Percentiles rank a stretch among this genome's conserved stretches.
phyloP scores from a whole-genome alignment of 2,329 filamentous ascomycete genomes.

The Sporothrix luriei region DNA sequence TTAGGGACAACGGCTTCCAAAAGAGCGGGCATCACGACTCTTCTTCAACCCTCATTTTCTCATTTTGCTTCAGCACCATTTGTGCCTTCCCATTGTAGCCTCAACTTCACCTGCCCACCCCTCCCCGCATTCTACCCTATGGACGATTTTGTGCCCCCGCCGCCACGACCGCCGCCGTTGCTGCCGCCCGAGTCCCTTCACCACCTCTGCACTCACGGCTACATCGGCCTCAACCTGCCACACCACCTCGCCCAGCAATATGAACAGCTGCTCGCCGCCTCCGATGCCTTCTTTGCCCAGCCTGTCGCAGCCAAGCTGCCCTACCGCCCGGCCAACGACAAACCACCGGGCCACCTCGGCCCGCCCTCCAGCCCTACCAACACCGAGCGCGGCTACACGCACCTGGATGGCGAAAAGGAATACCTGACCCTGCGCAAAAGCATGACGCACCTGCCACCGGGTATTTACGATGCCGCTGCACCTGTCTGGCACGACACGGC shows the following conservation, averaged over 20 bases:
- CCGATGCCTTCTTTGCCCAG: conserved; percentile 34
- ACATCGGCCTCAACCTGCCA: conserved; percentile 33
- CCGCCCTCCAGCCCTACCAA: conserved; percentile 29
- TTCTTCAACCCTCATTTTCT: background rate
- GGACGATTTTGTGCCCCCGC: conserved; percentile 31
- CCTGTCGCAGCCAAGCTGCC: conserved; percentile 29
- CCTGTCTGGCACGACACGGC: conserved; percentile 36
- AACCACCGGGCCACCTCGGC: conserved; percentile 15
- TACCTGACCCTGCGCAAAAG: conserved; percentile 36
- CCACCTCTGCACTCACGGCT: conserved; percentile 37
- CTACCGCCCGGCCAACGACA: conserved; percentile 29
- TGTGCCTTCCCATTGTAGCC: background rate
- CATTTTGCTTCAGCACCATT: background rate
- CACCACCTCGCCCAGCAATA: conserved; percentile 28
- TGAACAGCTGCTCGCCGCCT: conserved; percentile 27
- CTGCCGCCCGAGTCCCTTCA: conserved; percentile 31
- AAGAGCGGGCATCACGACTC: background rate
- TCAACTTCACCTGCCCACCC: background rate
- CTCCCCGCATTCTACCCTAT: background rate
- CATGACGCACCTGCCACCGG: conserved; percentile 33
- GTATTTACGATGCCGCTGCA: conserved; percentile 12
- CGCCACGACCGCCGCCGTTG: conserved; percentile 35
- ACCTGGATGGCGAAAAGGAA: conserved; percentile 36
- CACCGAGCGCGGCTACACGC: conserved; percentile 36
- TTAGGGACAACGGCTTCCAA: too few relatives aligned